These are phyloP conservation scores for Phyllosticta paracitricarpa DNA, from an alignment of 2,329 filamentous ascomycete species.

Conservation along the genomic window DNA sequence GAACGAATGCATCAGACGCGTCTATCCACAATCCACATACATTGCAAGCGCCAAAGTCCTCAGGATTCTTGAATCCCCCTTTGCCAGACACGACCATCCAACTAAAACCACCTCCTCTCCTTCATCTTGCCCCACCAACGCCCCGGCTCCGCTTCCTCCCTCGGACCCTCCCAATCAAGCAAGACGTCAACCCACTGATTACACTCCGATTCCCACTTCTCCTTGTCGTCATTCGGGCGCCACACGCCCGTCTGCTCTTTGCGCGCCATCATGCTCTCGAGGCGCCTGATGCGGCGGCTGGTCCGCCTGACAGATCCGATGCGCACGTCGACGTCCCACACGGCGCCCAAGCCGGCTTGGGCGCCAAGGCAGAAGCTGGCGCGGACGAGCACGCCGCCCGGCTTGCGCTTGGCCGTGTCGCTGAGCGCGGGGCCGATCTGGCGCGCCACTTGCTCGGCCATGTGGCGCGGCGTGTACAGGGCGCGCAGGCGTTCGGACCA, in stretches of 20 bases:
- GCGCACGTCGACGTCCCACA: conserved; percentile 37
- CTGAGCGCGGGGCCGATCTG: conserved; percentile 33
- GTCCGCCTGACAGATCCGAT: conserved; percentile 19
- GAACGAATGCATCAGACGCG: no score
- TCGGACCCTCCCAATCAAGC: conserved; percentile 32
- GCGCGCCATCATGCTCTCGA: not conserved
- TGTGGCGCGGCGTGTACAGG: conserved; percentile 28
- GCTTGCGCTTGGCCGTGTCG: conserved; percentile 28
- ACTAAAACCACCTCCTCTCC: conserved; percentile 34
- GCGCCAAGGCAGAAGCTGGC: conserved; percentile 36
- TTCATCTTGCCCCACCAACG: conserved; percentile 34
- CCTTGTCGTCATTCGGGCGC: not conserved
- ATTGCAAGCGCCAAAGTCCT: no score
- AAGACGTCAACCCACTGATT: conserved; percentile 22
- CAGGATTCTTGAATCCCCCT: no score
- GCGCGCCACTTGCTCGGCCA: conserved; percentile 31
- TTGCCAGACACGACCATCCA: not conserved
- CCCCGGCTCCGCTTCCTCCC: conserved; percentile 33
- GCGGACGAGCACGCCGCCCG: conserved; percentile 33
- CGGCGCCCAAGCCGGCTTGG: conserved; percentile 23
- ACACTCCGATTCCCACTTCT: not conserved
- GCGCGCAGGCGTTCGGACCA: conserved; percentile 34
- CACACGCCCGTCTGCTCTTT: not conserved
- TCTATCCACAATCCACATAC: no score
- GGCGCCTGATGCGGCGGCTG: conserved; percentile 1